Evolutionary conservation across 306 rosid species (phyloP).

Genomic region (Glycyrrhiza uralensis): DNA sequence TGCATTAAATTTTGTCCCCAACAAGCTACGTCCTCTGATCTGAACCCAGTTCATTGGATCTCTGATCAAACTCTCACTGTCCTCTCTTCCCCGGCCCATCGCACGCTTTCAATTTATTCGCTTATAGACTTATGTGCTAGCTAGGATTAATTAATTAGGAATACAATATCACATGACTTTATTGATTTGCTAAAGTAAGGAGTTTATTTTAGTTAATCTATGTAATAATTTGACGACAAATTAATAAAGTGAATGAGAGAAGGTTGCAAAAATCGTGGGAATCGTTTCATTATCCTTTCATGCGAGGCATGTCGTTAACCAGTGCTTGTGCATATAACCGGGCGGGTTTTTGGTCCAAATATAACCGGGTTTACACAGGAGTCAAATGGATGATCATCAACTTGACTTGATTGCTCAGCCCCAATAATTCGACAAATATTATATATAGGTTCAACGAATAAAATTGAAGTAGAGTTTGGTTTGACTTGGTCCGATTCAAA

Average conservation of each 20-base stretch:
- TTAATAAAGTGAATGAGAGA: neutral
- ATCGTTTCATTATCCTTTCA: neutral
- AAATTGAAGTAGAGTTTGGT: too few species aligned
- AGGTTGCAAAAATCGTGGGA: neutral
- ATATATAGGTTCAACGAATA: neutral
- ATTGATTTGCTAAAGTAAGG: neutral
- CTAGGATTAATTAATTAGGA: neutral
- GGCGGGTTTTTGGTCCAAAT: too few species aligned
- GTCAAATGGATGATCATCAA: neutral
- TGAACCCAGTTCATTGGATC: neutral
- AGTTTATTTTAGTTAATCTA: neutral
- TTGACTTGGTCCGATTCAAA: too few species aligned
- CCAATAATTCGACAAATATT: neutral
- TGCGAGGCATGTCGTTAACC: neutral
- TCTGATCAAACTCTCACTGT: neutral
- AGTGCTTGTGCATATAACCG: too few species aligned
- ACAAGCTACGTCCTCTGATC: neutral
- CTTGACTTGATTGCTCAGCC: neutral
- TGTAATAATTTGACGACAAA: neutral
- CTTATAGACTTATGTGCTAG: too few species aligned
- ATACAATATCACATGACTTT: neutral
- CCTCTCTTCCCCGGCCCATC: neutral
- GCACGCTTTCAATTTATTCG: too few species aligned
- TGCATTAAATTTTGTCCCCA: conserved; percentile 3
- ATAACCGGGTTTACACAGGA: neutral